Evolutionary conservation across 2,329 filamentous ascomycete genomes (phyloP), one percentile per base, ranked within the genome.

Genomic region (Dendrostoma leiphaemia): DNA sequence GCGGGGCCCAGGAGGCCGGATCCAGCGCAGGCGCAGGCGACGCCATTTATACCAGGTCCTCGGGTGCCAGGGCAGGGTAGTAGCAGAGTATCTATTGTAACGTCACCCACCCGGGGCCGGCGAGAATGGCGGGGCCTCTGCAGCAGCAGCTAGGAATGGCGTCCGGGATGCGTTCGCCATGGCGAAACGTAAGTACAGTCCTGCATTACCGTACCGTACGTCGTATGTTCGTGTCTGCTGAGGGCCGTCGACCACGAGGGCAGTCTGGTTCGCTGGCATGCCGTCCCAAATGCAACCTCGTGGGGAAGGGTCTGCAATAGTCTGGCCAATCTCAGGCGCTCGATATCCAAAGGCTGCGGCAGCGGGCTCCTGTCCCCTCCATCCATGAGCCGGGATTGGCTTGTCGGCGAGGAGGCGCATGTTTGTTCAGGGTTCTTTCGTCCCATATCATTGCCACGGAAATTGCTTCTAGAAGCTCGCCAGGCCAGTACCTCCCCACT

Each of bases 201-300:
- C 29, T 40, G 37, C 37, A 40, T n/a, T n/a, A n/a, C n/a, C n/a
- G n/a, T n/a, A n/a, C n/a, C n/a, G n/a, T n/a, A n/a, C n/a, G n/a
- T n/a, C n/a, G n/a, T n/a, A n/a, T n/a, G n/a, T n/a, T n/a, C n/a
- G n/a, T n/a, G 12, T 41, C 4, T 24, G 12, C 28, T 10, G 26
- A 45, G 2, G 46, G 8, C 13, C 37, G 9, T 12, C 41, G 23
- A 26, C 41, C 31, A 54, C 51, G 24, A 48, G 55, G 52, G 31
- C 19, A 32, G 21, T 48, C 35, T 57, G 43, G 44, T 51, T 57
- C 47, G 55, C 41, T 48, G 24, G 19, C 23, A 21, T 10, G 34
- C n/a, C 24, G 24, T 38, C 34, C n/a, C n/a, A 23, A 34, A 43
- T 53, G 46, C 46, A 44, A 53, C 46, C 51, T 13, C 43, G 9